Evolutionary conservation across 2,329 filamentous ascomycete genomes (phyloP).

Genomic region (Torrubiellomyces zombiae): DNA sequence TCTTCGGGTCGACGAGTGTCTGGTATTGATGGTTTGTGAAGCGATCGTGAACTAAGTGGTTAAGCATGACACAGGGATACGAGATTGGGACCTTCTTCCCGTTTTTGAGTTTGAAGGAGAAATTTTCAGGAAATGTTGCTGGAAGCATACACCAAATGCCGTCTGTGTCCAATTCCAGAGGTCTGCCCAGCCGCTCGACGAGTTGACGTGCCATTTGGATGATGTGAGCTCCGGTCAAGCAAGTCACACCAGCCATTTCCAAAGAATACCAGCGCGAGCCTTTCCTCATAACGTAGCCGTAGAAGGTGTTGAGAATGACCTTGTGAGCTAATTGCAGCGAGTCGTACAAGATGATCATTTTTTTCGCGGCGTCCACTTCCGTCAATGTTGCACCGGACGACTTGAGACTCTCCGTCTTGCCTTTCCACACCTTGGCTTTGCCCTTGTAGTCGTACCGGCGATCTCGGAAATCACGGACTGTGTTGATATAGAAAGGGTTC

Average conservation of each 20-base stretch:
- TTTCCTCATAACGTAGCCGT: constrained; percentile 98
- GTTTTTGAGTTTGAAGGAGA: constrained; percentile 81
- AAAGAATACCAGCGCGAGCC: constrained; percentile 98
- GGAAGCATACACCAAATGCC: constrained; percentile 99
- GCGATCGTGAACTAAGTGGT: constrained; percentile 82
- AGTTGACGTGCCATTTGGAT: constrained; percentile 92
- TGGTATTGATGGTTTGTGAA: constrained; percentile 99
- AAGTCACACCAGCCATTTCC: constrained; percentile 98
- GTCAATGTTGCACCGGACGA: constrained; percentile 55
- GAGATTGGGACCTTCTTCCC: constrained; percentile 95
- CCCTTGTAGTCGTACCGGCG: constrained; percentile 97
- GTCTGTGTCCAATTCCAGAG: constrained; percentile 89
- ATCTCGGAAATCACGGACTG: constrained; percentile 89
- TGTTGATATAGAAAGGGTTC: constrained; percentile 96
- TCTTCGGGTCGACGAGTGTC: constrained; percentile 61
- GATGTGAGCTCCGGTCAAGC: constrained; percentile 86
- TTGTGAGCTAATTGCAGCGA: constrained; percentile 95
- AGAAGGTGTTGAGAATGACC: constrained; percentile 97
- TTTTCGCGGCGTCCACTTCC: constrained; percentile 89
- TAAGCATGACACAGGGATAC: constrained; percentile 97
- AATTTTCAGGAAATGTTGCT: constrained; percentile 91
- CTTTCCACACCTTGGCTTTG: constrained; percentile 96
- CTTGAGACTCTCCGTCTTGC: constrained; percentile 79
- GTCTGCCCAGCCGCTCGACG: constrained; percentile 82
- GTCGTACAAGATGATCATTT: constrained; percentile 95